Conservation (phyloP, 306 rosid species). For the Quercus robur region DNA sequence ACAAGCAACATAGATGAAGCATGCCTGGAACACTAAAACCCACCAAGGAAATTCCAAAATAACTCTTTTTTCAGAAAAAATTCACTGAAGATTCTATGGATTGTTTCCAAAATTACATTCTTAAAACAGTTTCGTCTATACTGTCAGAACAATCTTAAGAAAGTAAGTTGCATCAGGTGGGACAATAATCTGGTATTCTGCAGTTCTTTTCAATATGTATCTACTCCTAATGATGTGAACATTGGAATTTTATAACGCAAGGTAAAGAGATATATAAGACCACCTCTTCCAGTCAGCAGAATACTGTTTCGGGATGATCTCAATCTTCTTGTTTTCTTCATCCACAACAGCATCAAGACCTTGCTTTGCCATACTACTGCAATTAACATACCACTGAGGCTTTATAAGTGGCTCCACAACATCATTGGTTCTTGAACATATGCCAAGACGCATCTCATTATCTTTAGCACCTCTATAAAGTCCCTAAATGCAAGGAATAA, state of each 20-base stretch:
- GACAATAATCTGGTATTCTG: background rate
- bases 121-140: background rate
- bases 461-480: constrained; percentile 77
- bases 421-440: constrained; percentile 90
- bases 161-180: background rate
- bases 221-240: background rate
- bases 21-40: constrained; percentile 1
- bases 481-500: constrained; percentile 47
- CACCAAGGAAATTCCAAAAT: background rate
- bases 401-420: constrained; percentile 93
- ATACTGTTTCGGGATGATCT: constrained; percentile 82
- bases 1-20: background rate
- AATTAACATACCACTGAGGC: constrained; percentile 90
- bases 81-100: background rate
- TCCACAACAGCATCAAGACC: constrained; percentile 72
- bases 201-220: background rate
- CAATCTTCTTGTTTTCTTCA: constrained; percentile 58
- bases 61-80: background rate
- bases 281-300: constrained; percentile 87
- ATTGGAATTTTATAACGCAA: background rate
- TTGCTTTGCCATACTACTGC: constrained; percentile 61
- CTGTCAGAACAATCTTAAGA: background rate
- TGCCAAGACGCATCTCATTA: constrained; percentile 94
- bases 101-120: background rate
- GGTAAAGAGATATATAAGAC: background rate